These are phyloP conservation scores for Mortierella alpina DNA, from an alignment of 192 early-diverging fungal species.

Conservation along the genomic window DNA sequence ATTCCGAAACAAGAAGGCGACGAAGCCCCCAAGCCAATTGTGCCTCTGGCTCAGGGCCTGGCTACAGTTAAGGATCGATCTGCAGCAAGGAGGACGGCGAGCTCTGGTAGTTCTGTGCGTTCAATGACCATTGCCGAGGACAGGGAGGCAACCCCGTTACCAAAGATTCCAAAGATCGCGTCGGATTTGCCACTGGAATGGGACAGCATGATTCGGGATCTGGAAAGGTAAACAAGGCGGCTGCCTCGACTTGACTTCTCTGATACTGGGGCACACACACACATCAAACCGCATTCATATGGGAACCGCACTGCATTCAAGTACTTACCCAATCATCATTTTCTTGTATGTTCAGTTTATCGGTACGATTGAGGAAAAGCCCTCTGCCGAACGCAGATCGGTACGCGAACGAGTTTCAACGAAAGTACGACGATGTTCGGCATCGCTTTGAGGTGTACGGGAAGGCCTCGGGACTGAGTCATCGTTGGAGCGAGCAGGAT, in stretches of 20 bases:
- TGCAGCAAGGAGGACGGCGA: slow-evolving; percentile 24
- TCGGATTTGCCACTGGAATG: slow-evolving; percentile 43
- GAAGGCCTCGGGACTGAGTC: slow-evolving; percentile 30
- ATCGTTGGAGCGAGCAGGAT: slow-evolving; percentile 40
- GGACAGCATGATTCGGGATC: slow-evolving; percentile 27
- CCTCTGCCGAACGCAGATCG: slow-evolving; percentile 24
- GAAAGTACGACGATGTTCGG: slow-evolving; percentile 44
- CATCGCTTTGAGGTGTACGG: slow-evolving; percentile 40
- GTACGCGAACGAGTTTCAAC: slow-evolving; percentile 45
- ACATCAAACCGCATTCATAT: not conserved
- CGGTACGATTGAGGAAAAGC: slow-evolving; percentile 16
- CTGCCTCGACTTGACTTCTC: not conserved
- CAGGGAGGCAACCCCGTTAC: slow-evolving; percentile 24
- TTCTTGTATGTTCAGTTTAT: slow-evolving; percentile 9
- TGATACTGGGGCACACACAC: not conserved
- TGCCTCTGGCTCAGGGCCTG: slow-evolving; percentile 13
- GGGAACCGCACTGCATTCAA: not conserved
- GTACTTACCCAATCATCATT: not conserved
- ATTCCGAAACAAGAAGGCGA: slow-evolving; percentile 29
- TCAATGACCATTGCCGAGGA: slow-evolving; percentile 22
- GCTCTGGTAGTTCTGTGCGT: slow-evolving; percentile 27
- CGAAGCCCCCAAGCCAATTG: slow-evolving; percentile 23
- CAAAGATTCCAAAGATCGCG: slow-evolving; percentile 44
- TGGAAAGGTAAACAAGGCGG: slow-evolving; percentile 30
- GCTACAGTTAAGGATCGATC: slow-evolving; percentile 19